Evolutionary conservation across 23 red algal species (phyloP).

Genomic region (Gracilaria gracilis): DNA sequence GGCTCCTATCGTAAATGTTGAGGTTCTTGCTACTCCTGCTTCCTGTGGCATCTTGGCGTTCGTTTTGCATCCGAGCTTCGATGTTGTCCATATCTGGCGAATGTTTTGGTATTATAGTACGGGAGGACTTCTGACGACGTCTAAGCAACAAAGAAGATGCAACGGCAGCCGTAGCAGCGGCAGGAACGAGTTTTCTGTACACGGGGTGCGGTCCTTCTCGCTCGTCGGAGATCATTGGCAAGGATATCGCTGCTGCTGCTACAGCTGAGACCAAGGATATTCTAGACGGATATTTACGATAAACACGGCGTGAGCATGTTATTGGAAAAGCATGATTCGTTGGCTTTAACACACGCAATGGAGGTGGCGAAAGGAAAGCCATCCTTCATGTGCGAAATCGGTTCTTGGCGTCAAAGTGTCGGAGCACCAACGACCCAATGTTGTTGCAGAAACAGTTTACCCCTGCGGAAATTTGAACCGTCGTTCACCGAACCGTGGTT

Average conservation of each 20-base stretch:
- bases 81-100: not conserved
- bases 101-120: not conserved
- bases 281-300: not conserved
- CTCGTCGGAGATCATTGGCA: not conserved
- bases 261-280: not conserved
- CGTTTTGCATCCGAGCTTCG: not conserved
- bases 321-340: not conserved
- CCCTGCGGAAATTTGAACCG: too few relatives aligned
- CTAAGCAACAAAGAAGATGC: slow-evolving; percentile 18
- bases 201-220: not conserved
- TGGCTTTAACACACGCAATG: not conserved
- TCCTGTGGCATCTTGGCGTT: not conserved
- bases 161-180: not conserved
- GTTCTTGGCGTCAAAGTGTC: too few relatives aligned
- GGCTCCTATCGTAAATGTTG: not conserved
- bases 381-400: not conserved
- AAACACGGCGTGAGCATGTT: not conserved
- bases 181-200: slow-evolving; percentile 6
- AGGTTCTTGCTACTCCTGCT: not conserved
- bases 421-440: too few relatives aligned
- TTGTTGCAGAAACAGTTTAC: not conserved
- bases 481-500: too few relatives aligned
- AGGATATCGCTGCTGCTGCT: slow-evolving; percentile 1
- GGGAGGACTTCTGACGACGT: not conserved
- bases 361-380: not conserved